These are phyloP conservation scores for Fraxinus paxiana DNA, from an alignment of 305 asterid genomes.

Conservation along the genomic window DNA sequence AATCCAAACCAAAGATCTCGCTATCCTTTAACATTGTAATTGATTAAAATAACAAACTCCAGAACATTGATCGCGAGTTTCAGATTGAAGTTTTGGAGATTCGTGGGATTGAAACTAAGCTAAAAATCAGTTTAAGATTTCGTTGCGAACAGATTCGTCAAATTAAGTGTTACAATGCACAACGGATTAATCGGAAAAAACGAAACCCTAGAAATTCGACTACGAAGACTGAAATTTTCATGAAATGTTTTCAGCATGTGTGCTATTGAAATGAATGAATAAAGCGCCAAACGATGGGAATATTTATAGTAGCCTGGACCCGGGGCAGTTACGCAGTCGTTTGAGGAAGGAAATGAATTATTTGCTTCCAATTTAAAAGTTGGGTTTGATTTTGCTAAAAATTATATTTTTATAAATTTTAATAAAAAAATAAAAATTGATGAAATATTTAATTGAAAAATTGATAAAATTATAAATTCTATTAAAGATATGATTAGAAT, in stretches of 20 bases:
- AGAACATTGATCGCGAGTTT: slow-evolving; percentile 17
- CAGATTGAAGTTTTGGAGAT: slow-evolving; percentile 8
- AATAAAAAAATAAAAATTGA: no score
- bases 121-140: background rate
- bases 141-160: background rate
- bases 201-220: slow-evolving; percentile 12
- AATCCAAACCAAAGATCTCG: background rate
- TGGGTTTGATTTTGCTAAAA: background rate
- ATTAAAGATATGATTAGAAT: no score
- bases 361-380: background rate
- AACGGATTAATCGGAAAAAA: background rate
- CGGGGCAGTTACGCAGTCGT: background rate
- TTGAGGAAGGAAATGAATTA: background rate
- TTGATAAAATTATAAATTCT: no score
- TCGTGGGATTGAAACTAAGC: background rate
- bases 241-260: slow-evolving; percentile 17
- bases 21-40: background rate
- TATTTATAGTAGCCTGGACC: slow-evolving; percentile 18
- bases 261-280: slow-evolving; percentile 16
- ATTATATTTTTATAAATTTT: no score
- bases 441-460: no score
- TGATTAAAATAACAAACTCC: background rate
- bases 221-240: slow-evolving; percentile 1
- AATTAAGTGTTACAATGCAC: slow-evolving; percentile 9
- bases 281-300: slow-evolving; percentile 27